A percentile compares a stretch with the other conserved stretches of the same genome.
phyloP scores from a whole-genome alignment of 2,329 filamentous ascomycete genomes.

The Diplodia mutila region DNA sequence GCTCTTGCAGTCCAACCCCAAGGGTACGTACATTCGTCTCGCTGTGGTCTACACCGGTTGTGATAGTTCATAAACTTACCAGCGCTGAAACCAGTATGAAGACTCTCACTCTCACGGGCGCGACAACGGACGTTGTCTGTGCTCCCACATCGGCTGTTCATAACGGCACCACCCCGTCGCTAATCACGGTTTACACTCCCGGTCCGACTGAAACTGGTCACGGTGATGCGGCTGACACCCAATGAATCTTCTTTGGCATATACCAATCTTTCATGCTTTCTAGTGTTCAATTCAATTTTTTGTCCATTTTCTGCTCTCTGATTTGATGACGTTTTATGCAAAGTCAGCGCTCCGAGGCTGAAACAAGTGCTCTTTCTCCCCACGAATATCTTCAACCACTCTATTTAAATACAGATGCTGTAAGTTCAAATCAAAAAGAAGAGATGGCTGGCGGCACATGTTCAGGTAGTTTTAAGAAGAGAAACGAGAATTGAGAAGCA shows the following conservation, averaged over 20 bases:
- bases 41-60: neutral
- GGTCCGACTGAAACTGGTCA: neutral
- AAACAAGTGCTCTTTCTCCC: no score
- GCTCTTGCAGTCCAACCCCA: neutral
- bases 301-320: no score
- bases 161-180: neutral
- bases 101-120: neutral
- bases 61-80: neutral
- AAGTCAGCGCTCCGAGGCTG: no score
- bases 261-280: neutral
- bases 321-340: no score
- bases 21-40: neutral
- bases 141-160: neutral
- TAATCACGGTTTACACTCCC: neutral
- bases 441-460: no score
- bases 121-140: neutral
- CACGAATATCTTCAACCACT: no score
- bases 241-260: neutral
- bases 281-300: neutral
- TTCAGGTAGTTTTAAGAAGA: no score
- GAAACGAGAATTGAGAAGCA: no score
- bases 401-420: no score
- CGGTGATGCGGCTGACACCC: accelerated
- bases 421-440: no score
- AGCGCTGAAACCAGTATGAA: neutral